These are phyloP conservation scores for Fusarium sp. DNA, from an alignment of 2,329 filamentous ascomycete genomes.

Conservation along the genomic window DNA sequence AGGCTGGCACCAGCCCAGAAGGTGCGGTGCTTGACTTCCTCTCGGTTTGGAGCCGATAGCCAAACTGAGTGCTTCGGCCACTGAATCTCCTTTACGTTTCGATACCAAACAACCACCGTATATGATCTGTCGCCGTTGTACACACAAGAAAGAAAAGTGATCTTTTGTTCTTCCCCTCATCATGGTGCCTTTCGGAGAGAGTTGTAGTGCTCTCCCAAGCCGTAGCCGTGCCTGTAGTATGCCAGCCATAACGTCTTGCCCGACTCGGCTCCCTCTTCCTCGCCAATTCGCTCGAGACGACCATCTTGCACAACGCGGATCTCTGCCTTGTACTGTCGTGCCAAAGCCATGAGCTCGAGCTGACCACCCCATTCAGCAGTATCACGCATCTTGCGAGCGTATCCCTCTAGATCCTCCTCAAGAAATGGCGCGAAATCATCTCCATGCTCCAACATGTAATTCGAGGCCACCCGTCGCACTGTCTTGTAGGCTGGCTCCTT, in stretches of 20 bases:
- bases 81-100: conserved; percentile 31
- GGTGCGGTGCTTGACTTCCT: conserved; percentile 65
- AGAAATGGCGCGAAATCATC: conserved; percentile 90
- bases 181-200: conserved; percentile 71
- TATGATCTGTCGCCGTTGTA: conserved; percentile 38
- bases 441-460: conserved; percentile 78
- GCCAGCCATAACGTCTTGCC: conserved; percentile 82
- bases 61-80: conserved; percentile 7
- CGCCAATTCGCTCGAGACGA: conserved; percentile 77
- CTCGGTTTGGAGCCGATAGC: conserved; percentile 63
- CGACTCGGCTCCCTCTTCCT: conserved; percentile 61
- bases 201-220: conserved; percentile 97
- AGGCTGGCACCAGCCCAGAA: conserved; percentile 59
- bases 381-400: conserved; percentile 81
- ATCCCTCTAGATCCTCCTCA: conserved; percentile 80
- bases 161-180: conserved; percentile 27
- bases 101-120: conserved; percentile 45
- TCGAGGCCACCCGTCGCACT: conserved; percentile 78
- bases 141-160: conserved; percentile 43
- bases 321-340: conserved; percentile 81
- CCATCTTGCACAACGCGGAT: conserved; percentile 91
- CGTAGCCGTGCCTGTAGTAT: conserved; percentile 95
- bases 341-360: conserved; percentile 87
- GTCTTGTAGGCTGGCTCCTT: conserved; percentile 68
- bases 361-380: conserved; percentile 98